Conservation (phyloP, 2,329 filamentous ascomycete species). For the Drechslera avenae region DNA sequence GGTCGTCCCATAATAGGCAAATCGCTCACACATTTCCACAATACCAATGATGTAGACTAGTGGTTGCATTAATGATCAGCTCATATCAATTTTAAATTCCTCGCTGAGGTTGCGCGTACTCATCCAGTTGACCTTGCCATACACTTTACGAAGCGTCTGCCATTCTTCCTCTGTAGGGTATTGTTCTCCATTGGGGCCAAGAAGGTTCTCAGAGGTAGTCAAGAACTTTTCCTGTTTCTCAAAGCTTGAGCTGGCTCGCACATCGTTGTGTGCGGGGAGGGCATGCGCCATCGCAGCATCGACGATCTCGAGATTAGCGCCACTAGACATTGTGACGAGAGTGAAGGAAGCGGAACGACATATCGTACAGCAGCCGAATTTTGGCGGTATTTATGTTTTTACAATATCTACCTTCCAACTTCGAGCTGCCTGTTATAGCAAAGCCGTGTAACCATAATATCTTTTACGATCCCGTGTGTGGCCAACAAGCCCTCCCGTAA, state of each 20-base stretch:
- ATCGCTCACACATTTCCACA: slow-evolving; percentile 39
- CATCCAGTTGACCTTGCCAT: slow-evolving; percentile 38
- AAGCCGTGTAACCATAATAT: slow-evolving; percentile 3
- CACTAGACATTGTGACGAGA: slow-evolving; percentile 22
- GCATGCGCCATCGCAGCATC: slow-evolving; percentile 22
- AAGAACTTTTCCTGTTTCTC: slow-evolving; percentile 17
- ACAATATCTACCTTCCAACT: neutral
- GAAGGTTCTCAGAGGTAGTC: slow-evolving; percentile 14
- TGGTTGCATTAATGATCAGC: neutral
- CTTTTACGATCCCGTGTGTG: slow-evolving; percentile 15
- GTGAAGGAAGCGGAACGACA: neutral
- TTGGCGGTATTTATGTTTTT: slow-evolving; percentile 8
- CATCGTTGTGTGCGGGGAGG: slow-evolving; percentile 10
- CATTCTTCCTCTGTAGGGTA: slow-evolving; percentile 39
- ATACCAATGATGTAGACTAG: slow-evolving; percentile 35
- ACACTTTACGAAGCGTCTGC: slow-evolving; percentile 36
- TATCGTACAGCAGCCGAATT: neutral
- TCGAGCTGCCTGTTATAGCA: slow-evolving; percentile 27
- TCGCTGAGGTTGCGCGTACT: slow-evolving; percentile 4
- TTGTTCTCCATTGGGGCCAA: slow-evolving; percentile 31
- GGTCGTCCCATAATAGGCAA: slow-evolving; percentile 42
- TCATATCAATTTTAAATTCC: neutral
- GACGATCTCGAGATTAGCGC: slow-evolving; percentile 23
- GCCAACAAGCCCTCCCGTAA: slow-evolving; percentile 4
- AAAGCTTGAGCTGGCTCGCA: slow-evolving; percentile 4